Percentiles rank a stretch among this genome's conserved stretches.
These are phyloP conservation scores for Linnemannia elongata DNA, from an alignment of 192 early-diverging fungal species.

Conservation along the genomic window DNA sequence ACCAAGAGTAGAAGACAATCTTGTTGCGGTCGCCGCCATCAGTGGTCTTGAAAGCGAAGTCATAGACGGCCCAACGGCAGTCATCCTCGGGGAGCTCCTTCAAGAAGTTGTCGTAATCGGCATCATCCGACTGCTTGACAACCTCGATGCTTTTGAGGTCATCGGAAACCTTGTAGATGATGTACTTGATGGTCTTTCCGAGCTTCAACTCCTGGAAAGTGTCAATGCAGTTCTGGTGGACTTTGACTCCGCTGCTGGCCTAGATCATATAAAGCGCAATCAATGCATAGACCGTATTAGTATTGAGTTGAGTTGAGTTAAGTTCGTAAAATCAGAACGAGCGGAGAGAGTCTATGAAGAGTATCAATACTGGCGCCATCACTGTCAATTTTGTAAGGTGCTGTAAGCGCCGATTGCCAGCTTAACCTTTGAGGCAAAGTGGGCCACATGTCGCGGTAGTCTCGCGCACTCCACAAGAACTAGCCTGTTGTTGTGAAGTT, in stretches of 20 bases:
- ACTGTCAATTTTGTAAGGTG: background rate
- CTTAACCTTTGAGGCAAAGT: too few species aligned
- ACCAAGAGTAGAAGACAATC: conserved; percentile 91
- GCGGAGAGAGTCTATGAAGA: too few species aligned
- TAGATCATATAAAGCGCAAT: conserved; percentile 49
- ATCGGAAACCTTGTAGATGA: conserved; percentile 87
- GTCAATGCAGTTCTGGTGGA: conserved; percentile 71
- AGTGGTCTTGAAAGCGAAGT: conserved; percentile 81
- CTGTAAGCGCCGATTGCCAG: too few species aligned
- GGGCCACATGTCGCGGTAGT: background rate
- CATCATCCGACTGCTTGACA: conserved; percentile 64
- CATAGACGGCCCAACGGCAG: conserved; percentile 91
- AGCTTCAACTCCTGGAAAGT: conserved; percentile 82
- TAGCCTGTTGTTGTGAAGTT: background rate
- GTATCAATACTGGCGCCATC: too few species aligned
- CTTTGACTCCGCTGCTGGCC: conserved; percentile 79
- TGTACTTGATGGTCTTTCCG: conserved; percentile 78
- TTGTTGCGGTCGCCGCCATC: conserved; percentile 86
- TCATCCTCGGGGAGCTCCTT: conserved; percentile 69
- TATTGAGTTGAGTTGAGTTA: too few species aligned
- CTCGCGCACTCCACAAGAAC: background rate
- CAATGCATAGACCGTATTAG: background rate
- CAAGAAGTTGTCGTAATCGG: conserved; percentile 80
- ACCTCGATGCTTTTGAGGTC: conserved; percentile 78
- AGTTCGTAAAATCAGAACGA: too few species aligned